Base-by-base conservation (phyloP, 768 basidiomycete species). In the Solioccasus polychromus region DNA sequence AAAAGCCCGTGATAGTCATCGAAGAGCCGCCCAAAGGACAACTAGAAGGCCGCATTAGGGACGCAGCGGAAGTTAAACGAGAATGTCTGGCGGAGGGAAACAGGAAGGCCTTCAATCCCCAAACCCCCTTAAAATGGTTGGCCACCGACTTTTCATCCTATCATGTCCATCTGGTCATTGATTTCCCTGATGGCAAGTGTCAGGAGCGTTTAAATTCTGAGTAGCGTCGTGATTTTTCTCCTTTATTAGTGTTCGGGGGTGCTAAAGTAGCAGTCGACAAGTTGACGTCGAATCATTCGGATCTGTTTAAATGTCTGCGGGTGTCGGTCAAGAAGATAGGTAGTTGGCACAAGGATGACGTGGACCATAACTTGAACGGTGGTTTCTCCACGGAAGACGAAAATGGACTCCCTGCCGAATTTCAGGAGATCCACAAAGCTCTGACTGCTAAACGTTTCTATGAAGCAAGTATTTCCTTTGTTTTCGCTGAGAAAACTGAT, bases 1-100 rank as follows among this genome's bases (percentile, higher is more conserved):
- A 25, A 1, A 28, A 2, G 6, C 15, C 40, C 5, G 29, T 41
- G 5, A 9, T 22, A 4, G 5, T 40, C 3, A 0, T 4, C 26
- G 1, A 15, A 0, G 11, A 14, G 11, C 5, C 20, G n/a, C n/a
- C n/a, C 8, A 20, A 29, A 2, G 4, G n/a, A n/a, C n/a, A n/a
- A 6, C 0, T 19, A n/a, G 5, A 42, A 5, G 22, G 8, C 3
- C 1, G 20, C 15, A 0, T 31, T n/a, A n/a, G n/a, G n/a, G n/a
- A n/a, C n/a, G n/a, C n/a, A n/a, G n/a, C n/a, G n/a, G n/a, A n/a
- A n/a, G n/a, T n/a, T n/a, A n/a, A n/a, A n/a, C n/a, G n/a, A n/a
- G n/a, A n/a, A n/a, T n/a, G 20, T 11, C 3, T 20, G 15, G 15
- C 15, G 28, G 39, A 30, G 19, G 3, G 1, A 2, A 41, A 41